phyloP scores from a whole-genome alignment of 371 early-diverging fungal genomes.

The Syncephalis plumigaleata region DNA sequence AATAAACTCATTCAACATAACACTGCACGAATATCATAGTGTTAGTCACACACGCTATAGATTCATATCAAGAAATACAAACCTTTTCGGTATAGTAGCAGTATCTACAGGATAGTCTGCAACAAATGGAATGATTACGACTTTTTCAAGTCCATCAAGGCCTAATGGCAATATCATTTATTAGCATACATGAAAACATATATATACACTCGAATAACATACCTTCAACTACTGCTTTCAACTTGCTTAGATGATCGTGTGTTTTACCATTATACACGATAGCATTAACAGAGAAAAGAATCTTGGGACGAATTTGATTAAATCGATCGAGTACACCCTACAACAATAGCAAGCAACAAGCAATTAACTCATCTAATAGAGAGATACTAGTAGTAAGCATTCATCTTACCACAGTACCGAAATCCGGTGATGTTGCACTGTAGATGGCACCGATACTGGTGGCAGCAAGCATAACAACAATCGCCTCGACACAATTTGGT shows the following conservation, averaged over 20 bases:
- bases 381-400: no score
- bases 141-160: constrained; percentile 36
- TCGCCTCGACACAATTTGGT: constrained; percentile 76
- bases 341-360: not conserved
- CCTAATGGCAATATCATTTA: constrained; percentile 7
- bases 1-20: constrained; percentile 2
- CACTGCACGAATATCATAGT: not conserved
- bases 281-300: constrained; percentile 79
- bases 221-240: constrained; percentile 47
- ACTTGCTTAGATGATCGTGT: constrained; percentile 64
- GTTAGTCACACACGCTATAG: not conserved
- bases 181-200: not conserved
- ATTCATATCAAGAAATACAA: constrained; percentile 8
- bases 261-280: constrained; percentile 79
- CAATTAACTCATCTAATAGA: not conserved
- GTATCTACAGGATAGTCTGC: constrained; percentile 13
- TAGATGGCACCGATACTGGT: constrained; percentile 86
- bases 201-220: not conserved
- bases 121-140: constrained; percentile 63
- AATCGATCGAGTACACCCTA: constrained; percentile 90
- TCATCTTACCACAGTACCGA: constrained; percentile 55
- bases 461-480: constrained; percentile 82
- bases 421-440: constrained; percentile 83
- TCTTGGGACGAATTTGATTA: constrained; percentile 82
- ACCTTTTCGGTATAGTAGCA: constrained; percentile 19